phyloP scores from a whole-genome alignment of 2,329 filamentous ascomycete genomes.

The Leptographium procerum region DNA sequence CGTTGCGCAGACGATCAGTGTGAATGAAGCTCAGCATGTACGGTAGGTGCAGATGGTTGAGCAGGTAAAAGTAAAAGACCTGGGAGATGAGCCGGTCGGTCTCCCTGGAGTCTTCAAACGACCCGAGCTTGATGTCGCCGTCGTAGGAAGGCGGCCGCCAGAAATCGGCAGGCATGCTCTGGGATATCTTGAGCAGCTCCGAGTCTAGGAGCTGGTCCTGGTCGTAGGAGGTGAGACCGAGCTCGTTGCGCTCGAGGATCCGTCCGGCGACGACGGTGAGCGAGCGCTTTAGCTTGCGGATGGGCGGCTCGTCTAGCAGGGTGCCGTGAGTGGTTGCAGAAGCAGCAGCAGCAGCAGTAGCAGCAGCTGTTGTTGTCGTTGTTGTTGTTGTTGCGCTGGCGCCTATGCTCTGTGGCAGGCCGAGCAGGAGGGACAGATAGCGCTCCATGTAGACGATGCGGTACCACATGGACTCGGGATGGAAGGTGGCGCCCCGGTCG shows the following conservation, averaged over 20 bases:
- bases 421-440: slow-evolving; percentile 22
- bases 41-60: slow-evolving; percentile 32
- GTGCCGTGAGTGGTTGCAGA: background rate
- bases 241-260: slow-evolving; percentile 4
- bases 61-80: slow-evolving; percentile 19
- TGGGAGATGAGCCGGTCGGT: background rate
- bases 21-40: background rate
- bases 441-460: slow-evolving; percentile 23
- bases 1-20: background rate
- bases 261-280: slow-evolving; percentile 1
- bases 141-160: background rate
- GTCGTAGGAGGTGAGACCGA: background rate
- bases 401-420: slow-evolving; percentile 15
- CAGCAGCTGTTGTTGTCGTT: no score
- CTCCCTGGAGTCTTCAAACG: background rate
- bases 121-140: background rate
- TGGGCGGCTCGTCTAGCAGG: background rate
- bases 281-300: background rate
- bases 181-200: background rate
- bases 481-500: slow-evolving; percentile 2
- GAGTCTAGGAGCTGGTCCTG: background rate
- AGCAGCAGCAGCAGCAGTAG: no score
- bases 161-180: background rate
- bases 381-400: background rate
- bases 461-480: slow-evolving; percentile 18